Evolutionary conservation across 495 filamentous ascomycete species (phyloP).

Genomic region (Aspergillus nidulans): DNA sequence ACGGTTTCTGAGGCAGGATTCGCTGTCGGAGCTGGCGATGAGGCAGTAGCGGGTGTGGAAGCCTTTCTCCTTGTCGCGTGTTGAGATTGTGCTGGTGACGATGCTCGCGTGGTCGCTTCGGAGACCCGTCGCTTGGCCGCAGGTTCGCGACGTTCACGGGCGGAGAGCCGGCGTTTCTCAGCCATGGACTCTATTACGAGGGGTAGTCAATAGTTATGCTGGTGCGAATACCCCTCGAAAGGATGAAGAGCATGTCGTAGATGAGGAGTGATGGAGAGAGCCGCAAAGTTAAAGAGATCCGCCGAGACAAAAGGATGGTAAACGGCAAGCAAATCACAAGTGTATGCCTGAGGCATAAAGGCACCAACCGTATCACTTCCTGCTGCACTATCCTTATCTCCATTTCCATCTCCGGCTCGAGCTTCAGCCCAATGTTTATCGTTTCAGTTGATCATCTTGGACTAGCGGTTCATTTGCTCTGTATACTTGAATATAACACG

Average conservation of each 20-base stretch:
- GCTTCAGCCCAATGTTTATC: too few relatives aligned
- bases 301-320: background rate
- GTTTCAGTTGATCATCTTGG: background rate
- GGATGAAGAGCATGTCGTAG: conserved; percentile 11
- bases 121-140: conserved; percentile 44
- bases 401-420: background rate
- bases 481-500: background rate
- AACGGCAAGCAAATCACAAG: background rate
- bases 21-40: conserved; percentile 22
- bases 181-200: conserved; percentile 28
- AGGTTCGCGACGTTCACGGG: conserved; percentile 46
- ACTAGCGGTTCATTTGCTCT: background rate
- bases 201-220: conserved; percentile 1
- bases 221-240: background rate
- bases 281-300: background rate
- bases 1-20: conserved; percentile 31
- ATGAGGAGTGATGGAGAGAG: background rate
- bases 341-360: conserved; percentile 3
- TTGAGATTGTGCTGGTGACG: conserved; percentile 20
- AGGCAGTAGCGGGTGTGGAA: conserved; percentile 28
- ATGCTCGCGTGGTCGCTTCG: conserved; percentile 34
- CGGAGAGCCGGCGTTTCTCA: conserved; percentile 43
- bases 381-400: background rate
- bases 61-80: conserved; percentile 32
- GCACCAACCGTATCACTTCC: background rate